These are phyloP conservation scores for Piper longum DNA, from an alignment of 164 flowering plant species.

Conservation along the genomic window DNA sequence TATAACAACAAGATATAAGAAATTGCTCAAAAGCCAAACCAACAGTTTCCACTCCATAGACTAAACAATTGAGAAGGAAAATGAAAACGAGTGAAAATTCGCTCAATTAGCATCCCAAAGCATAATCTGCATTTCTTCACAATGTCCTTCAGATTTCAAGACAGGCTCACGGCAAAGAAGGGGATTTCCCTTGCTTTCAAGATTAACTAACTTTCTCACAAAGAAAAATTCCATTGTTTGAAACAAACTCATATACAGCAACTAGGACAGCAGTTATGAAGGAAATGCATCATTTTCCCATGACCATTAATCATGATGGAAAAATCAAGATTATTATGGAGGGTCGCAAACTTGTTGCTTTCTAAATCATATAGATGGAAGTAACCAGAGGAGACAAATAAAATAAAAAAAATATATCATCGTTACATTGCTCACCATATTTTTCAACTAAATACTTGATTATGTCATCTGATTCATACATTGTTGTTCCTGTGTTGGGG, in stretches of 20 bases:
- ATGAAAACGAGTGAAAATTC: not conserved
- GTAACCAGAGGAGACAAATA: not conserved
- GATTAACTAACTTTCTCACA: no score
- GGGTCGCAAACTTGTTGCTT: not conserved
- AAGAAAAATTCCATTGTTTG: no score
- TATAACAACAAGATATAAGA: slow-evolving; percentile 10
- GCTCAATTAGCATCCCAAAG: not conserved
- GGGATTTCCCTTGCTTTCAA: no score
- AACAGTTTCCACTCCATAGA: not conserved
- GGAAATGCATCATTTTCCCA: not conserved
- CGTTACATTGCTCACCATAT: slow-evolving; percentile 47
- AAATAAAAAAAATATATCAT: not conserved
- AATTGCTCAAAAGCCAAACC: not conserved
- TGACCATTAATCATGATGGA: no score
- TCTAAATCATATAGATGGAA: not conserved
- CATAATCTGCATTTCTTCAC: not conserved
- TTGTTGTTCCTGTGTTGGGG: slow-evolving; percentile 89
- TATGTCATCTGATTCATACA: slow-evolving; percentile 97
- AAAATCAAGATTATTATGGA: no score
- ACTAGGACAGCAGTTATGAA: no score
- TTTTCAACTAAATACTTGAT: slow-evolving; percentile 77
- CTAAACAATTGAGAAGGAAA: not conserved
- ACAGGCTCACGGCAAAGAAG: no score
- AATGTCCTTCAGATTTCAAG: no score
- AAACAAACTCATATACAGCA: no score